Conservation (phyloP, 2,329 filamentous ascomycete genomes). For the Domatiomyces globalis region DNA sequence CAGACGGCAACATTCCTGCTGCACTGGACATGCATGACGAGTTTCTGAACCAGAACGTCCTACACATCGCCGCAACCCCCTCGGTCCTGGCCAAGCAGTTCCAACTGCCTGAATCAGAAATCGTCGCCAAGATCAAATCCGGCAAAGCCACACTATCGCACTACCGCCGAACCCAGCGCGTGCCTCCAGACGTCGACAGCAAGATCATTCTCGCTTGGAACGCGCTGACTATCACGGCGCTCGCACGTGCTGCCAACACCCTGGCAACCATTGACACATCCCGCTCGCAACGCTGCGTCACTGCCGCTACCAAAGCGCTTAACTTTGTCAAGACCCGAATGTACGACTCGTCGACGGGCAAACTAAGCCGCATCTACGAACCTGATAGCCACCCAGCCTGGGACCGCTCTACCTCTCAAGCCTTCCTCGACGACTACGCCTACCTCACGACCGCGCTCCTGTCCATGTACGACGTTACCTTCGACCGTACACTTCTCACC, state of each 20-base stretch:
- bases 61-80: slow-evolving; percentile 55
- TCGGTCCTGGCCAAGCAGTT: slow-evolving; percentile 61
- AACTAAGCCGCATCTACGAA: slow-evolving; percentile 44
- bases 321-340: slow-evolving; percentile 58
- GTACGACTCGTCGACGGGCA: slow-evolving; percentile 49
- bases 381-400: background rate
- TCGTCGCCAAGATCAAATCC: slow-evolving; percentile 50
- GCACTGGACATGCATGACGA: slow-evolving; percentile 83
- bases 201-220: slow-evolving; percentile 85
- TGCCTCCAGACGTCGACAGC: slow-evolving; percentile 65
- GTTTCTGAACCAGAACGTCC: slow-evolving; percentile 83
- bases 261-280: slow-evolving; percentile 47
- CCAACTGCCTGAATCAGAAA: slow-evolving; percentile 53
- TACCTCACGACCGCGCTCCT: slow-evolving; percentile 72
- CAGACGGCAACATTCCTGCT: slow-evolving; percentile 72
- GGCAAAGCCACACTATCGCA: slow-evolving; percentile 55
- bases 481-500: slow-evolving; percentile 57
- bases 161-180: slow-evolving; percentile 59
- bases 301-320: slow-evolving; percentile 53
- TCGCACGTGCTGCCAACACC: slow-evolving; percentile 60
- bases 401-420: slow-evolving; percentile 40
- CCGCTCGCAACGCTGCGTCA: slow-evolving; percentile 47
- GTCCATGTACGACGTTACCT: slow-evolving; percentile 70
- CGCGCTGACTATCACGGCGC: slow-evolving; percentile 67
- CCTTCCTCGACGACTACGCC: slow-evolving; percentile 89